These are phyloP conservation scores for Casuarina equisetifolia DNA, from an alignment of 306 rosid genomes.

Conservation along the genomic window DNA sequence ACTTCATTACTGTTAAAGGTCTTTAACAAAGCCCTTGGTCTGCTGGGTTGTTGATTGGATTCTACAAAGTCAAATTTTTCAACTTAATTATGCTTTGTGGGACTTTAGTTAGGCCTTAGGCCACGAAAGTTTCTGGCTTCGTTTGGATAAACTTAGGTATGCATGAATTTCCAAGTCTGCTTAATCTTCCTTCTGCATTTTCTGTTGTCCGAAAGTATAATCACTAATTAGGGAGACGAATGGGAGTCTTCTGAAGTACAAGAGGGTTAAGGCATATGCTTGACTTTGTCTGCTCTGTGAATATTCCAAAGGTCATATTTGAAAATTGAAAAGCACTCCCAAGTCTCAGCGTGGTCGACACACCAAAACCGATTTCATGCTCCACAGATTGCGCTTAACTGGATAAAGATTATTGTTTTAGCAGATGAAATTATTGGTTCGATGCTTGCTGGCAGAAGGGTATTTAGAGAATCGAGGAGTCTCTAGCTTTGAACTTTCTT, in stretches of 20 bases:
- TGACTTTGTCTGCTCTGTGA: neutral
- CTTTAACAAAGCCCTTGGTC: neutral
- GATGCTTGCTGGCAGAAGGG: neutral
- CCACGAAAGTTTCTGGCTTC: neutral
- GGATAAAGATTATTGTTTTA: neutral
- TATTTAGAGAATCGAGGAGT: neutral
- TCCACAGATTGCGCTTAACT: neutral
- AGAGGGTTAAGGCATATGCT: neutral
- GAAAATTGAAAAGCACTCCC: conserved; percentile 1
- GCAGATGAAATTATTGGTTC: neutral
- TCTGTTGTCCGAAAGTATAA: neutral
- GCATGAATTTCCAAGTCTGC: neutral
- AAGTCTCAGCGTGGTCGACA: neutral
- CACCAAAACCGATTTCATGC: neutral
- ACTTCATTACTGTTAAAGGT: conserved; percentile 1
- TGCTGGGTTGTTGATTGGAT: neutral
- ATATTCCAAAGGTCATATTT: neutral
- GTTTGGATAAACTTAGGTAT: neutral
- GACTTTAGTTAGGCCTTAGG: neutral
- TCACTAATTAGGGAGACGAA: neutral
- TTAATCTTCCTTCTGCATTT: neutral
- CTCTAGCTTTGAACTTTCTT: neutral
- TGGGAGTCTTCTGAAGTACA: neutral
- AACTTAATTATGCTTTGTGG: neutral
- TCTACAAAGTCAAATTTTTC: neutral